A percentile compares a stretch with the other conserved stretches of the same genome.
phyloP scores from a whole-genome alignment of 495 filamentous ascomycete species.

The Lentithecium fluviatile region DNA sequence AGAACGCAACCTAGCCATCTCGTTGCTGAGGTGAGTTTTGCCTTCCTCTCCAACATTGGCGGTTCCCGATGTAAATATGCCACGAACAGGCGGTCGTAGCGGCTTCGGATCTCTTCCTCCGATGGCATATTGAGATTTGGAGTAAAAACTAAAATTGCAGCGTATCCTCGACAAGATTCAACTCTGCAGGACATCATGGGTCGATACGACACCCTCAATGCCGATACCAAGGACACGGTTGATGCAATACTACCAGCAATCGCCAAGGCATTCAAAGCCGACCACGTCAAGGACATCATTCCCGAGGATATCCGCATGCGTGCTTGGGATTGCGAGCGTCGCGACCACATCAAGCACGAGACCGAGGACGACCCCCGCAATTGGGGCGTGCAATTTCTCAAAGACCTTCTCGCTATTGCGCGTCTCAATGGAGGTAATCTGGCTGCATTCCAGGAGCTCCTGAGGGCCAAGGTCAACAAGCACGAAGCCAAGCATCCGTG shows the following conservation, averaged over 20 bases:
- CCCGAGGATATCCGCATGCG: slow-evolving; percentile 28
- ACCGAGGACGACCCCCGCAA: slow-evolving; percentile 27
- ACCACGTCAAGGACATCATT: slow-evolving; percentile 9
- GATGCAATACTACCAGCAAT: slow-evolving; percentile 17
- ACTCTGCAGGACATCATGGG: background rate
- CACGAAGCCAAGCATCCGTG: slow-evolving; percentile 19
- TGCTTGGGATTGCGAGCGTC: slow-evolving; percentile 16
- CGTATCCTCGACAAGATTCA: background rate
- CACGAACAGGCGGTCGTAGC: no score
- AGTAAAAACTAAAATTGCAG: background rate
- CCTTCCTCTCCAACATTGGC: no score
- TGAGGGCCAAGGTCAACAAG: slow-evolving; percentile 4
- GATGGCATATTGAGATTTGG: no score
- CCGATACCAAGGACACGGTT: slow-evolving; percentile 12
- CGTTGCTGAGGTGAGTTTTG: no score
- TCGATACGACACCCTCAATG: slow-evolving; percentile 20
- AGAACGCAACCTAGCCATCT: no score
- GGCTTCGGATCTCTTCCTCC: no score
- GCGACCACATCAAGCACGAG: slow-evolving; percentile 13
- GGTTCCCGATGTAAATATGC: no score
- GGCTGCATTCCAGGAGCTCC: slow-evolving; percentile 16
- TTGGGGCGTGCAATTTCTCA: slow-evolving; percentile 30
- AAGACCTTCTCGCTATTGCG: slow-evolving; percentile 14
- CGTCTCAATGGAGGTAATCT: slow-evolving; percentile 16
- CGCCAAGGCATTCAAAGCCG: slow-evolving; percentile 1